Evolutionary conservation across 106 monocot genomes (phyloP).

Genomic region (Acorus calamus): DNA sequence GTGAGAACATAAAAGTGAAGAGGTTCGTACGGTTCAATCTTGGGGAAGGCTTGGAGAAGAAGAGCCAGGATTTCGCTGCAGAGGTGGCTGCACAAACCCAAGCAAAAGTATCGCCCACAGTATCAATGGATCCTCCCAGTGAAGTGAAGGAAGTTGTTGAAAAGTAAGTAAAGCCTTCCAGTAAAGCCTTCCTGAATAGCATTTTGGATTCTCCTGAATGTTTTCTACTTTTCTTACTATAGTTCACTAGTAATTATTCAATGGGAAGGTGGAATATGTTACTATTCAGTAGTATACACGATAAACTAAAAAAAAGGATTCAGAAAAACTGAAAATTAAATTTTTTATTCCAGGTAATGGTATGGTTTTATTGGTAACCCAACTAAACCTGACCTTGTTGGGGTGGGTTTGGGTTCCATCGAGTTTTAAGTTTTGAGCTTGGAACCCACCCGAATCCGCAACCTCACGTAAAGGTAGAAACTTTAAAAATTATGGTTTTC

Average conservation of each 20-base stretch:
- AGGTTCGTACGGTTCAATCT: constrained; percentile 84
- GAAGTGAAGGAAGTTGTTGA: constrained; percentile 28
- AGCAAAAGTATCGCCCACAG: constrained; percentile 33
- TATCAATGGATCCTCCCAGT: constrained; percentile 23
- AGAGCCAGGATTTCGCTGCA: constrained; percentile 84
- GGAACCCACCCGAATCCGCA: no score
- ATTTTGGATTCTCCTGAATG: not conserved
- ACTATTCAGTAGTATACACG: no score
- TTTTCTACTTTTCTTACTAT: not conserved
- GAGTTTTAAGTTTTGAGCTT: no score
- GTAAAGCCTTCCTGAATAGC: not conserved
- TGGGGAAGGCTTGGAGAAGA: constrained; percentile 92
- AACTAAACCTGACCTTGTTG: no score
- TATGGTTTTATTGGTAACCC: no score
- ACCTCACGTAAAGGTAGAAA: no score
- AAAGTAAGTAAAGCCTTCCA: constrained; percentile 62
- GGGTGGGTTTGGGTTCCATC: no score
- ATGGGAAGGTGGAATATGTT: no score
- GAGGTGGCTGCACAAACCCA: constrained; percentile 93
- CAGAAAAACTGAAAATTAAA: no score
- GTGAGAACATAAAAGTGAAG: constrained; percentile 90
- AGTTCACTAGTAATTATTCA: not conserved
- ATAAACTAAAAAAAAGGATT: no score
- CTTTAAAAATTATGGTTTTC: no score
- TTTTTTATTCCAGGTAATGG: no score